phyloP scores from a whole-genome alignment of 2,329 filamentous ascomycete species.

The Aspergillus fructus region DNA sequence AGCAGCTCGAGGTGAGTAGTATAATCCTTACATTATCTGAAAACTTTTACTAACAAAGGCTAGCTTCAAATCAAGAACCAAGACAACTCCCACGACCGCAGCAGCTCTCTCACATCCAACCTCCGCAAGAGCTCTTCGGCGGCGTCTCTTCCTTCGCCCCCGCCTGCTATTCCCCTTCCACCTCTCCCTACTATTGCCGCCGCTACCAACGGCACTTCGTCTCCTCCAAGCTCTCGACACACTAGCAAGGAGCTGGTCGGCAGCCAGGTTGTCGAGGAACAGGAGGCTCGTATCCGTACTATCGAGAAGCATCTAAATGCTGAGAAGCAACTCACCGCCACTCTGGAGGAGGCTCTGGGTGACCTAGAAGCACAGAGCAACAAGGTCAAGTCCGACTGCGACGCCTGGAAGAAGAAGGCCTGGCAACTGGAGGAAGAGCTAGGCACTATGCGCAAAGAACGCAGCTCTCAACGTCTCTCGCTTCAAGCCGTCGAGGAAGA shows the following conservation, averaged over 20 bases:
- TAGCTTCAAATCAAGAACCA: slow-evolving; percentile 45
- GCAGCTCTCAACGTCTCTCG: slow-evolving; percentile 59
- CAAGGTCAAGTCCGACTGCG: slow-evolving; percentile 86
- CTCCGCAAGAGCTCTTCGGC: slow-evolving; percentile 83
- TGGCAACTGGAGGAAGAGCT: slow-evolving; percentile 68
- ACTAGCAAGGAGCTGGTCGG: slow-evolving; percentile 77
- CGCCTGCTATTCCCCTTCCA: slow-evolving; percentile 92
- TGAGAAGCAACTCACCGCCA: slow-evolving; percentile 93
- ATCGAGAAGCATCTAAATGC: slow-evolving; percentile 96
- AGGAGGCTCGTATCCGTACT: slow-evolving; percentile 89
- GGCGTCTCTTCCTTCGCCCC: slow-evolving; percentile 83
- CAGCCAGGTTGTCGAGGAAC: slow-evolving; percentile 86
- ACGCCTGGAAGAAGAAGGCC: slow-evolving; percentile 86
- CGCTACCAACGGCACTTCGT: slow-evolving; percentile 50
- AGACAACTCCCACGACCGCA: slow-evolving; percentile 51
- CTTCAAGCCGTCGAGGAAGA: slow-evolving; percentile 95
- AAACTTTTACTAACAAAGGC: slow-evolving; percentile 19
- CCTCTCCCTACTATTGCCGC: slow-evolving; percentile 70
- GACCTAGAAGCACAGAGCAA: slow-evolving; percentile 91
- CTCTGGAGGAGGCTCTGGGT: slow-evolving; percentile 90
- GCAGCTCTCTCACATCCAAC: slow-evolving; percentile 63
- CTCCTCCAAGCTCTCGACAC: slow-evolving; percentile 65
- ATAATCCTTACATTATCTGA: neutral
- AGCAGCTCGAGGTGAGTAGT: slow-evolving; percentile 69
- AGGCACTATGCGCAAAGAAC: slow-evolving; percentile 56